Conservation (phyloP, 495 filamentous ascomycete species). For the Penicillium angulare region DNA sequence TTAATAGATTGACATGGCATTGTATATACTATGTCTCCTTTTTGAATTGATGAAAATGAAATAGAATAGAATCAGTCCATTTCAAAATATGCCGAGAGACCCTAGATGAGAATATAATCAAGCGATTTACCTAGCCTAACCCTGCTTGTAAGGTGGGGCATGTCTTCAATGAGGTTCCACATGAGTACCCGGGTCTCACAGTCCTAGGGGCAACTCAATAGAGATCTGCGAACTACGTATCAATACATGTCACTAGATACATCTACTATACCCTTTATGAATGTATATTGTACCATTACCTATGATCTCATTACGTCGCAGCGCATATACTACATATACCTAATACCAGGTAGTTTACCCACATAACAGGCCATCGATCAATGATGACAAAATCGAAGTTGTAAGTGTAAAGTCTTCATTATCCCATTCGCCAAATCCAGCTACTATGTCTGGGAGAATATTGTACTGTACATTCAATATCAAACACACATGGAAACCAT, state of each 20-base stretch:
- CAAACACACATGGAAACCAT: constrained; percentile 1
- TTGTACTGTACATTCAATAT: constrained; percentile 25
- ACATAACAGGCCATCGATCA: not conserved
- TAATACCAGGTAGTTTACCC: not conserved
- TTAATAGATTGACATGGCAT: not conserved
- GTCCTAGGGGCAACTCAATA: too few species aligned
- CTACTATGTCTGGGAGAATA: constrained; percentile 15
- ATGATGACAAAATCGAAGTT: not conserved
- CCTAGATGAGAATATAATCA: too few species aligned
- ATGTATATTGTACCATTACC: too few species aligned
- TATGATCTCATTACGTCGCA: too few species aligned
- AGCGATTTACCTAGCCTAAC: too few species aligned
- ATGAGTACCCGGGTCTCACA: too few species aligned
- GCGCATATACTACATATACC: not conserved
- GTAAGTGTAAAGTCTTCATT: constrained; percentile 12
- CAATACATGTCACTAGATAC: too few species aligned
- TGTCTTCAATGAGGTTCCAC: too few species aligned
- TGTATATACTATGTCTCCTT: not conserved
- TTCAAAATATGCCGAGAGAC: too few species aligned
- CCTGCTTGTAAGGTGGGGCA: too few species aligned
- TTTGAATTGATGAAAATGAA: not conserved
- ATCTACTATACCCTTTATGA: too few species aligned
- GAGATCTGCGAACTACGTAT: too few species aligned
- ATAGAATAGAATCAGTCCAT: not conserved
- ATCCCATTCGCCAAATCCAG: constrained; percentile 18